phyloP scores from a whole-genome alignment of 2,329 filamentous ascomycete genomes.

The Aspergillus eucalypticola region DNA sequence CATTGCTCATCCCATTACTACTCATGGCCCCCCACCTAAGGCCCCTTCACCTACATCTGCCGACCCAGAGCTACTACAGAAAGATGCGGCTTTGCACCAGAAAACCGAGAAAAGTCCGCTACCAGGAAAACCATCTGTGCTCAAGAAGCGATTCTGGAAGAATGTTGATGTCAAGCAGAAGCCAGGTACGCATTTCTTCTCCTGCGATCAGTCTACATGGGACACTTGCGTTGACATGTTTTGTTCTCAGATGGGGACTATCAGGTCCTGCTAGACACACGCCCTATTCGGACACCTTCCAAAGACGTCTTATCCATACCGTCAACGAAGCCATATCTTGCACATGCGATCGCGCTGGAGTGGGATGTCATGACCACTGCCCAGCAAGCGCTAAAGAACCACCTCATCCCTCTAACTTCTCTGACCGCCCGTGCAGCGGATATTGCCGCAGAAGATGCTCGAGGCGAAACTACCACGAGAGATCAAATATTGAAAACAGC shows the following conservation, averaged over 20 bases:
- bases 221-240: constrained; percentile 8
- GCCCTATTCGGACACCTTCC: constrained; percentile 73
- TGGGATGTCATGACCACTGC: constrained; percentile 85
- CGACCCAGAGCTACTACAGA: constrained; percentile 51
- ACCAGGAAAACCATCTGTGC: constrained; percentile 37
- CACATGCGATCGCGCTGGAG: constrained; percentile 82
- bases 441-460: constrained; percentile 67
- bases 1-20: constrained; percentile 59
- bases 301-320: constrained; percentile 76
- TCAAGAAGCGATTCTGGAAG: constrained; percentile 84
- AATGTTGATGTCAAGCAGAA: constrained; percentile 71
- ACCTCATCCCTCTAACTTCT: constrained; percentile 88
- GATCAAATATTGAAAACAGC: constrained; percentile 65
- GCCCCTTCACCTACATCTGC: constrained; percentile 55
- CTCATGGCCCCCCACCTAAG: constrained; percentile 61
- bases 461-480: constrained; percentile 56
- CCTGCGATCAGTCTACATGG: background rate
- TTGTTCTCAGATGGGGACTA: constrained; percentile 47
- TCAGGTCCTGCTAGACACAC: constrained; percentile 72
- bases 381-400: constrained; percentile 79
- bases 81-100: constrained; percentile 29
- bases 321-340: constrained; percentile 73
- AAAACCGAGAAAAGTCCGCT: constrained; percentile 29
- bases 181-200: constrained; percentile 54
- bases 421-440: constrained; percentile 81